Conservation (phyloP, 1,284 basidiomycete species). For the Microbotryum intermedium region DNA sequence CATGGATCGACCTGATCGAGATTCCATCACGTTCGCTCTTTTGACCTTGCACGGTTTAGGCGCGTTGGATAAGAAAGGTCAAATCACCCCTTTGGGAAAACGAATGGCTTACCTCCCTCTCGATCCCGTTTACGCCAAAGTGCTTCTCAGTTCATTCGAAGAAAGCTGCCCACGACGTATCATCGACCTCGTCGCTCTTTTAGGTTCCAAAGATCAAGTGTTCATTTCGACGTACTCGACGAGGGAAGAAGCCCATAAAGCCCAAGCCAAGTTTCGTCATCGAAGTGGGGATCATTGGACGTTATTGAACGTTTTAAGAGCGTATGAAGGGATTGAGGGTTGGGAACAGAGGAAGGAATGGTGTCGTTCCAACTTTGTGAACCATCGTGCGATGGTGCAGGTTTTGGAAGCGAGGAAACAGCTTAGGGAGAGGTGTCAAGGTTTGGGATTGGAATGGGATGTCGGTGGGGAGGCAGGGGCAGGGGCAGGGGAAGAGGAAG, state of each 20-base stretch:
- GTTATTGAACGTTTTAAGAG: conserved; percentile 37
- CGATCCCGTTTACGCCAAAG: conserved; percentile 69
- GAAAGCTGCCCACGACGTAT: conserved; percentile 63
- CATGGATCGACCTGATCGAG: conserved; percentile 69
- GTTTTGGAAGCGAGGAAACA: conserved; percentile 34
- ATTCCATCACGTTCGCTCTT: conserved; percentile 61
- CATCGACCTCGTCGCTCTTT: conserved; percentile 66
- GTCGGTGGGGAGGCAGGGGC: too few species aligned
- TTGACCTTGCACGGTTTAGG: conserved; percentile 65
- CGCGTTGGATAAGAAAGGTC: conserved; percentile 53
- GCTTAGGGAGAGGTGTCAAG: conserved; percentile 32
- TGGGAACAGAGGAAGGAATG: conserved; percentile 48
- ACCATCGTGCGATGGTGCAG: conserved; percentile 25
- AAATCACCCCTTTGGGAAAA: conserved; percentile 61
- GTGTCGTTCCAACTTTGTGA: conserved; percentile 64
- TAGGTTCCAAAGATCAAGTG: conserved; percentile 55
- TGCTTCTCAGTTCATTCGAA: conserved; percentile 62
- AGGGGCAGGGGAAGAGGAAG: conserved; percentile 31
- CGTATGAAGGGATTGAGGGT: conserved; percentile 44
- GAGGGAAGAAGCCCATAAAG: conserved; percentile 48
- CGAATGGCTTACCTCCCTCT: conserved; percentile 76
- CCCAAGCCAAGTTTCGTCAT: conserved; percentile 38
- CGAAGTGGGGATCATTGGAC: conserved; percentile 35
- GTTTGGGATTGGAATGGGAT: conserved; percentile 32
- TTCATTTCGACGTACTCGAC: conserved; percentile 35